Evolutionary conservation across 306 rosid genomes (phyloP), one percentile per base, ranked within the genome.

Genomic region (Casuarina cunninghamiana): DNA sequence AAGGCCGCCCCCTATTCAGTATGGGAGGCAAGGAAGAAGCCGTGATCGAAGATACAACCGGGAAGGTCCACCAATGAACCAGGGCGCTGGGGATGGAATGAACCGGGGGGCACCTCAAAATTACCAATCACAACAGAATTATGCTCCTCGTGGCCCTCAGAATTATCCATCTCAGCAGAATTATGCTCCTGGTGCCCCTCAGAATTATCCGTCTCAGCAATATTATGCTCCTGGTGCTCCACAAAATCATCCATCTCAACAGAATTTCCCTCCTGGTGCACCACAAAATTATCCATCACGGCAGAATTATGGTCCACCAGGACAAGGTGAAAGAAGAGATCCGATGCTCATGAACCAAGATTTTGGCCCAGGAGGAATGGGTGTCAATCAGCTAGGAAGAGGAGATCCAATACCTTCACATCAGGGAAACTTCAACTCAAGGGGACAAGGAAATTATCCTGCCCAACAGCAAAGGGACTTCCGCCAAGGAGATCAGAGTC

Each of bases 1-100:
- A 26, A 26, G 32, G 32, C 32, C 32, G 32, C 98, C 95, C 6
- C 94, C 98, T 1, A 71, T 89, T 80, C 97, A 92, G 71, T 89
- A 83, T 32, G 93, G 88, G 73, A 89, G 93, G 83, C 91, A 78
- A 43, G 83, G 85, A 77, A 87, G 89, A 39, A 44, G 15, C 12
- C 78, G 84, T 43, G 92, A 88, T 6, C 77, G 84, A 39, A 83
- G 60, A 76, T 81, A 72, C 32, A 80, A 86, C 45, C 82, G 73
- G 43, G 86, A 65, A 76, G 83, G 85, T 81, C 83, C 55, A 71
- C 88, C 4, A 83, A 79, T 67, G 75, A 72, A 79, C 69, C 82
- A 75, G 73, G 89, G 87, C 17, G n/a, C 90, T 79, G 83, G 86
- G 69, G 88, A 80, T 84, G 91, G 82, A 65, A 83, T 90, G 83